Conservation (phyloP, 2,329 filamentous ascomycete species). For the Curvularia hawaiiensis region DNA sequence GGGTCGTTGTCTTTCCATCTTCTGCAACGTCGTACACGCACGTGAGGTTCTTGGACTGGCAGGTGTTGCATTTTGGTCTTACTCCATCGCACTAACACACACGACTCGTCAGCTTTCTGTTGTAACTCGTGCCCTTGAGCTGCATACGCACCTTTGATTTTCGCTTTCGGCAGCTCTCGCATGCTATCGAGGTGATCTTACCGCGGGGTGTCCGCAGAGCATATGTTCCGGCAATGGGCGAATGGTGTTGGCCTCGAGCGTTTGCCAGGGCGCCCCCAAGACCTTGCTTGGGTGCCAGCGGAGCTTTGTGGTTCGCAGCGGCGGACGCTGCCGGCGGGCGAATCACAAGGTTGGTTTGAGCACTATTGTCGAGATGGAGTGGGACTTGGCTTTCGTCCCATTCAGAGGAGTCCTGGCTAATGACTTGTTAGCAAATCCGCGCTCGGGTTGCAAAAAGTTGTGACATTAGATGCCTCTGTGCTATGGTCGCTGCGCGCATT, state of each 20-base stretch:
- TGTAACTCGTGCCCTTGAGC: not conserved
- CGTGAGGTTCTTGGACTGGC: slow-evolving; percentile 45
- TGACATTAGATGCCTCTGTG: slow-evolving; percentile 11
- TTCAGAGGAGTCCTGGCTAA: slow-evolving; percentile 35
- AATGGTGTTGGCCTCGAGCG: slow-evolving; percentile 41
- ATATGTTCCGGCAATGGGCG: slow-evolving; percentile 45
- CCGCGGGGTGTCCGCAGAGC: slow-evolving; percentile 45
- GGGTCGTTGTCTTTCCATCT: slow-evolving; percentile 47
- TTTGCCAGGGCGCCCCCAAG: slow-evolving; percentile 38
- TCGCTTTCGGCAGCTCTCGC: slow-evolving; percentile 47
- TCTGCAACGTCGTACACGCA: slow-evolving; percentile 48
- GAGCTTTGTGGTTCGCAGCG: slow-evolving; percentile 40
- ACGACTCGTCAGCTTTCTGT: slow-evolving; percentile 18
- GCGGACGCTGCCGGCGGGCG: slow-evolving; percentile 36
- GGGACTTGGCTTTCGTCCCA: slow-evolving; percentile 39
- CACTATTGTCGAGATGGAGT: slow-evolving; percentile 41
- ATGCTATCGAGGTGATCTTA: slow-evolving; percentile 49
- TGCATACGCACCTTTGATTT: slow-evolving; percentile 44
- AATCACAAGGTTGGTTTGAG: slow-evolving; percentile 34
- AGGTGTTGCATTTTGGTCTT: slow-evolving; percentile 48
- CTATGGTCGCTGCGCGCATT: not conserved
- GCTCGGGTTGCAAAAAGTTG: slow-evolving; percentile 8
- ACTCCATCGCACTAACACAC: slow-evolving; percentile 43
- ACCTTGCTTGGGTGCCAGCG: slow-evolving; percentile 45
- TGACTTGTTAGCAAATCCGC: slow-evolving; percentile 31